Evolutionary conservation across 495 filamentous ascomycete species (phyloP).

Genomic region (Glarea lozoyensis): DNA sequence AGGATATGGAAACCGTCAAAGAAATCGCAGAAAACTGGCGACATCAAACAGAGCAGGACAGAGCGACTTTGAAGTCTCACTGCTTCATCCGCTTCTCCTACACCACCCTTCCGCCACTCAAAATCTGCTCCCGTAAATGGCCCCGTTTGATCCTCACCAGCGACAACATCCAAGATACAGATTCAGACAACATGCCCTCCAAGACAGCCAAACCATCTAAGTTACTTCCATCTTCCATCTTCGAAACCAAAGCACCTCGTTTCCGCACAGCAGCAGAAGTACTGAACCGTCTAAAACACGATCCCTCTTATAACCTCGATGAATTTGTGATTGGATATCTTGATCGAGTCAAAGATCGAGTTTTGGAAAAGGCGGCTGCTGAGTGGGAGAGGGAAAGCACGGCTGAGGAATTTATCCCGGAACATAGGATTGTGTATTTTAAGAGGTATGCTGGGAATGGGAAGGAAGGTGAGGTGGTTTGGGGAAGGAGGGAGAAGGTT

Average conservation of each 20-base stretch:
- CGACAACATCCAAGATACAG: neutral
- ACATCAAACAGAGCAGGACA: neutral
- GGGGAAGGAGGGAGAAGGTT: slow-evolving; percentile 9
- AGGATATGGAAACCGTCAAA: neutral
- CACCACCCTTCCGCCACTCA: neutral
- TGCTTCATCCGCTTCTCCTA: slow-evolving; percentile 6
- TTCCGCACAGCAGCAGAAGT: slow-evolving; percentile 17
- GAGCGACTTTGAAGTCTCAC: neutral
- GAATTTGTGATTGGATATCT: slow-evolving; percentile 19
- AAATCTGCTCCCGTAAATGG: slow-evolving; percentile 7
- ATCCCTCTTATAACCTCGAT: slow-evolving; percentile 14
- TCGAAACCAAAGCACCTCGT: neutral
- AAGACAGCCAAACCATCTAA: neutral
- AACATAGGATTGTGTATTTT: slow-evolving; percentile 20
- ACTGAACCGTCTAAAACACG: slow-evolving; percentile 15
- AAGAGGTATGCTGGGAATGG: slow-evolving; percentile 4
- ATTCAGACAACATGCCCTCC: neutral
- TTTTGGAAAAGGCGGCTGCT: slow-evolving; percentile 13
- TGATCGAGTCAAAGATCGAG: slow-evolving; percentile 8
- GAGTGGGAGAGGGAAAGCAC: slow-evolving; percentile 17
- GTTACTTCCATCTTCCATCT: neutral
- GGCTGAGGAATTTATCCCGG: slow-evolving; percentile 19
- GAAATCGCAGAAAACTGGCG: slow-evolving; percentile 7
- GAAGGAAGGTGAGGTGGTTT: slow-evolving; percentile 6
- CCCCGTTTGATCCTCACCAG: slow-evolving; percentile 1